Conservation (phyloP, 2,329 filamentous ascomycete species). For the Pseudocercospora fuligena region DNA sequence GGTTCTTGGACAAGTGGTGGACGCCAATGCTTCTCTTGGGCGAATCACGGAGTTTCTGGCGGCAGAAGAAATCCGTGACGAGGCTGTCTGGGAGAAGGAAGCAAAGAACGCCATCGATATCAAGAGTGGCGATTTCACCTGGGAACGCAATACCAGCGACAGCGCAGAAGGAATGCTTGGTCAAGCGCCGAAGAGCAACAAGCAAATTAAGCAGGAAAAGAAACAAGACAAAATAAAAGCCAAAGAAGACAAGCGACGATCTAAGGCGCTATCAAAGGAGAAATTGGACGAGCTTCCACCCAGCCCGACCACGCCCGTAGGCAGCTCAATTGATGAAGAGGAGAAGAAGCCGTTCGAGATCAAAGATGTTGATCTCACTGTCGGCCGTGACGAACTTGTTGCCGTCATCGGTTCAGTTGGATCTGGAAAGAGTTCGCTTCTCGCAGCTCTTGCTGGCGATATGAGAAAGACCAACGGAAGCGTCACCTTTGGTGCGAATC, state of each 20-base stretch:
- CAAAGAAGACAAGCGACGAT: slow-evolving; percentile 43
- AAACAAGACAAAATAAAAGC: slow-evolving; percentile 49
- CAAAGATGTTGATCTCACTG: slow-evolving; percentile 67
- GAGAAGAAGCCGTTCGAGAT: slow-evolving; percentile 76
- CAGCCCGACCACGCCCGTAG: slow-evolving; percentile 26
- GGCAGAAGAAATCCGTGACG: slow-evolving; percentile 81
- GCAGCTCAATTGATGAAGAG: slow-evolving; percentile 54
- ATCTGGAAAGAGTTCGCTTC: slow-evolving; percentile 85
- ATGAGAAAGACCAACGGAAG: slow-evolving; percentile 83
- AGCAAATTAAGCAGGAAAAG: slow-evolving; percentile 50
- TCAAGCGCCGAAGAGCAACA: slow-evolving; percentile 38
- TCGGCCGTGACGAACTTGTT: slow-evolving; percentile 76
- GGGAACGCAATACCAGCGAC: slow-evolving; percentile 70
- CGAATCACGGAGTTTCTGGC: slow-evolving; percentile 88
- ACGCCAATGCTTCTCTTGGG: slow-evolving; percentile 82
- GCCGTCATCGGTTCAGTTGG: slow-evolving; percentile 90
- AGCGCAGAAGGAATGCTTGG: slow-evolving; percentile 43
- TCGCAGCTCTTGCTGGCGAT: slow-evolving; percentile 88
- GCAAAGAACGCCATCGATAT: slow-evolving; percentile 68
- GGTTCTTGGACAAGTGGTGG: slow-evolving; percentile 85
- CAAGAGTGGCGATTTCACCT: slow-evolving; percentile 78
- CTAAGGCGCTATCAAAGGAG: slow-evolving; percentile 42
- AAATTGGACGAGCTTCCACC: slow-evolving; percentile 25
- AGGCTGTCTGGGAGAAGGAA: slow-evolving; percentile 61
- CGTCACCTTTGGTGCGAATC: slow-evolving; percentile 74